Evolutionary conservation across 352 stramenopile genomes (phyloP), one percentile per base, ranked within the genome.

Genomic region (Globisporangium barbulae): DNA sequence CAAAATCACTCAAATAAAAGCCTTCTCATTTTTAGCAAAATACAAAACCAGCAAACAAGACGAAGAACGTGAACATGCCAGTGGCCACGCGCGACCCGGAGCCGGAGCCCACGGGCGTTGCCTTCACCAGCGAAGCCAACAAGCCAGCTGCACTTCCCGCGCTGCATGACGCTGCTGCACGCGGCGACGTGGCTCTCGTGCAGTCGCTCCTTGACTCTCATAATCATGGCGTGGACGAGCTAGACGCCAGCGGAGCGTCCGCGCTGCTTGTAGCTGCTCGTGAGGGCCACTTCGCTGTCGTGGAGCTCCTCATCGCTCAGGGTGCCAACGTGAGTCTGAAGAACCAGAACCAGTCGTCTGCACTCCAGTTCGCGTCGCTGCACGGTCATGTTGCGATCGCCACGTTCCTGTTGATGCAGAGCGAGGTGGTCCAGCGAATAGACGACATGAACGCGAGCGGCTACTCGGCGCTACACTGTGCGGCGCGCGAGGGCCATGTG

Each of bases 381-480:
- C 35, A 58, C 3, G 59, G 59, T 15, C 47, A 45, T 28, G 17
- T 12, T 5, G 22, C 17, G 9, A 35, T 64, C 13, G 17, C 42
- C 15, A 50, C 49, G 48, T 31, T 64, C 22, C 59, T 64, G 22
- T 39, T 64, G 17, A 30, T 17, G 17, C 25, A 56, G 8, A 15
- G 22, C 15, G 33, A 25, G 9, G 59, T 10, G 19, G 37, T 41
- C 31, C 21, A 58, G 21, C 17, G 25, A 31, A 42, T 39, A 33
- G 28, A 57, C 31, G 48, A 52, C 25, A 50, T 64, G 31, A 64
- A 64, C 37, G 9, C 35, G 13, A 57, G 59, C 33, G 44, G 28
- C n/a, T 59, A 66, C 39, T 45, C 53, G 12, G 61, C 61, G 49
- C 53, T 66, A 3, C 61, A 66, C 21, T 52, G 30, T 12, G 61